Base-by-base conservation (phyloP, 495 filamentous ascomycete species). In the Daldinia bambusicola region DNA sequence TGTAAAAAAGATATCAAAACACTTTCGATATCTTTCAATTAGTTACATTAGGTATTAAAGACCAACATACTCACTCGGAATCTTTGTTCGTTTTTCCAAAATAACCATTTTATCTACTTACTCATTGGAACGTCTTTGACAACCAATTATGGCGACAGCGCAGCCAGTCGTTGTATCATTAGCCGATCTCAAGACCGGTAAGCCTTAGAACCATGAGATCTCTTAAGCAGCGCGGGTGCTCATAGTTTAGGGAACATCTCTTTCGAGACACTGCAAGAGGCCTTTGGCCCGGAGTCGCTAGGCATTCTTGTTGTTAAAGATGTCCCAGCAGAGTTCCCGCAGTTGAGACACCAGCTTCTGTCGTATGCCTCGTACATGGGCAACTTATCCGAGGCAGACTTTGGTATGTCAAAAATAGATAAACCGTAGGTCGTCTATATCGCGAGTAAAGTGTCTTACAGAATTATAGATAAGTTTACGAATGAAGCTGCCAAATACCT, bases 221-320 rank as follows among this genome's bases (percentile, higher is more conserved):
- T n/a, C 13, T 1, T 10, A 31, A 6, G 9, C 0, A 12, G 22
- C 16, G 22, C 31, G 56, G 38, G 12, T 52, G n/a, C 65, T 76
- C 16, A 76, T 31, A 31, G 50, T 34, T 16, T 62, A 94, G 93
- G 91, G 26, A 86, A 86, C 50, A 85, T 97, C 58, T 84, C 91
- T 6, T 91, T 93, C 63, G 85, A 89, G 22, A 86, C 87, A 0
- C 85, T 99, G 12, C 90, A 91, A 68, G 86, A 91, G 69, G 95
- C 95, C 3, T 98, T 99, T 75, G 95, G 95, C 2, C 93, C 95
- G 1, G 87, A 90, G 3, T 98, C 96, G 0, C 81, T 99, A 30
- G 95, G 96, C 0, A 97, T 99, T 52, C 89, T 99, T 43, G 81
- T 98, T 10, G 95, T 99, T 16, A 93, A 90, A 78, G 91, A 93